phyloP scores from a whole-genome alignment of 345 rosid species.

The Pugionium dolabratum region DNA sequence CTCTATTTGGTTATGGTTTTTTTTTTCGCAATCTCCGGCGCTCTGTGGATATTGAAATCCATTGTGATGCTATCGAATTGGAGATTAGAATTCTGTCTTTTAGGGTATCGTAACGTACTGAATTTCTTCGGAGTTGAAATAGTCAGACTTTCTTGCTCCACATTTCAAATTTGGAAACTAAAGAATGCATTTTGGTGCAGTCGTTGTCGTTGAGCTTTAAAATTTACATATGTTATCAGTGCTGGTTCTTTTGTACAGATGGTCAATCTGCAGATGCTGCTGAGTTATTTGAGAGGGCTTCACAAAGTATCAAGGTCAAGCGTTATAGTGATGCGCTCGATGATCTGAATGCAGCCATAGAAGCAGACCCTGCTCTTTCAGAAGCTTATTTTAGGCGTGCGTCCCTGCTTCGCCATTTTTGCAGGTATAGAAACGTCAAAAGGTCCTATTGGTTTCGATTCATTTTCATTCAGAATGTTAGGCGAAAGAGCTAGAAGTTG shows the following conservation, averaged over 20 bases:
- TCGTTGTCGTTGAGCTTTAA: background rate
- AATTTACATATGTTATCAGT: background rate
- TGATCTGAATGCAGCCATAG: conserved; percentile 93
- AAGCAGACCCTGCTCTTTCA: conserved; percentile 84
- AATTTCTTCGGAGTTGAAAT: background rate
- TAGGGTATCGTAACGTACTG: background rate
- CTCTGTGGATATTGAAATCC: background rate
- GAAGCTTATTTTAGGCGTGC: conserved; percentile 83
- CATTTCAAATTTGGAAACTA: background rate
- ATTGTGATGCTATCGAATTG: conserved; percentile 2
- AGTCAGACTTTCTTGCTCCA: conserved; percentile 4
- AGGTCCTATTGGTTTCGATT: conserved; percentile 8
- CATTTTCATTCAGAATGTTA: background rate
- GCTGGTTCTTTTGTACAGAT: conserved; percentile 46
- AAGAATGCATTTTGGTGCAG: conserved; percentile 1
- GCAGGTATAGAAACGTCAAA: conserved; percentile 59
- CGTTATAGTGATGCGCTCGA: conserved; percentile 81
- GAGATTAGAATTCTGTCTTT: conserved; percentile 10
- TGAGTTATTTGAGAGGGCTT: conserved; percentile 74
- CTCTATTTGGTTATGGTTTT: conserved; percentile 2
- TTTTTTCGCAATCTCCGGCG: background rate
- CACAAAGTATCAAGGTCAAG: conserved; percentile 75
- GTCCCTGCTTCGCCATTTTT: conserved; percentile 77
- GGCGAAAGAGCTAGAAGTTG: background rate
- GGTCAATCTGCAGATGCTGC: conserved; percentile 61